Conservation (phyloP, 257 asterid genomes). For the Phtheirospermum japonicum region DNA sequence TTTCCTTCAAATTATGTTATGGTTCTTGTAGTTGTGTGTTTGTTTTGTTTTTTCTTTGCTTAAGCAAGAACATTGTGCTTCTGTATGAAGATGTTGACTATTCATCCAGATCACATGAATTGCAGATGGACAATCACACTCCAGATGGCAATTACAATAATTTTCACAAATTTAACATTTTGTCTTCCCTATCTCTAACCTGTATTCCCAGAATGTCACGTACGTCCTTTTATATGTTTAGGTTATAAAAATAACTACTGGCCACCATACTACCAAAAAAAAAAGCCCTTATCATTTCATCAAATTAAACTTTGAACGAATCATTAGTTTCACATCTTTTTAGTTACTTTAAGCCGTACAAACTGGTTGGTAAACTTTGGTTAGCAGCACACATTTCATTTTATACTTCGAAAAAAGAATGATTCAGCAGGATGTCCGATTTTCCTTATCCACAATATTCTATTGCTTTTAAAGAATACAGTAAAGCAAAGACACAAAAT, state of each 20-base stretch:
- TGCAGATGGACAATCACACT: conserved; percentile 16
- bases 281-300: not conserved
- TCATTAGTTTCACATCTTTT: conserved; percentile 17
- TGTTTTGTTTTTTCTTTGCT: conserved; percentile 5
- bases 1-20: not conserved
- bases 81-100: conserved; percentile 10
- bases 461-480: conserved; percentile 2
- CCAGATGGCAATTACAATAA: not conserved
- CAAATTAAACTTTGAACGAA: not conserved
- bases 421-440: conserved; percentile 15
- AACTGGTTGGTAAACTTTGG: conserved; percentile 21
- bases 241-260: not conserved
- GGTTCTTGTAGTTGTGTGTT: conserved; percentile 5
- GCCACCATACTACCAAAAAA: not conserved
- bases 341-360: not conserved
- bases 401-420: conserved; percentile 5
- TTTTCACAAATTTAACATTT: not conserved
- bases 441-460: conserved; percentile 6
- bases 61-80: conserved; percentile 13
- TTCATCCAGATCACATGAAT: not conserved
- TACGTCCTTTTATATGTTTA: conserved; percentile 4
- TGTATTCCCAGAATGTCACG: conserved; percentile 5
- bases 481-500: conserved; percentile 7
- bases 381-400: conserved; percentile 2
- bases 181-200: conserved; percentile 7